Percentiles rank a stretch among this genome's conserved stretches.
Conservation (phyloP, 768 basidiomycete species). For the Tephrocybe sp. region DNA sequence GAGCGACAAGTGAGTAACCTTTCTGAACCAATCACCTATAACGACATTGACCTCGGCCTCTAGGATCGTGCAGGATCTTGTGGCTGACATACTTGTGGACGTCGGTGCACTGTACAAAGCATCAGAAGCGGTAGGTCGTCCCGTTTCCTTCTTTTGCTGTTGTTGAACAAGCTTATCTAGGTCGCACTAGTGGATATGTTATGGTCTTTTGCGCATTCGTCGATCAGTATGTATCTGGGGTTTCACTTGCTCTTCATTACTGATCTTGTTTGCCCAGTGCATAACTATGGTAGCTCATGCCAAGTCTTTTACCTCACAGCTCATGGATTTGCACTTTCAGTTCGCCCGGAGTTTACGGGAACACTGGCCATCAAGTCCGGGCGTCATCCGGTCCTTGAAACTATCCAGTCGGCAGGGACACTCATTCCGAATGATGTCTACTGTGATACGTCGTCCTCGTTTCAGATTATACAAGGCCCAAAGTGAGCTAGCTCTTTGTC, state of each 20-base stretch:
- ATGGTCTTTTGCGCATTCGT: slow-evolving; percentile 81
- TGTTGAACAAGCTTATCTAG: slow-evolving; percentile 33
- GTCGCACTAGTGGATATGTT: slow-evolving; percentile 88
- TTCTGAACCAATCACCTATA: neutral
- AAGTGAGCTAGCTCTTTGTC: slow-evolving; percentile 55
- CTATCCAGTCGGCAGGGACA: slow-evolving; percentile 59
- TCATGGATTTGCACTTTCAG: slow-evolving; percentile 34
- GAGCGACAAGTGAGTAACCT: slow-evolving; percentile 63
- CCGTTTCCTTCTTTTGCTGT: neutral
- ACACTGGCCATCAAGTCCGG: slow-evolving; percentile 88
- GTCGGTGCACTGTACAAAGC: slow-evolving; percentile 85
- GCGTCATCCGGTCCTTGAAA: slow-evolving; percentile 85
- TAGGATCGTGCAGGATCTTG: slow-evolving; percentile 79
- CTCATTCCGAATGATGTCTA: slow-evolving; percentile 91
- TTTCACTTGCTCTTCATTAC: neutral
- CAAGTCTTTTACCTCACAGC: neutral
- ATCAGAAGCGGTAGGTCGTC: slow-evolving; percentile 74
- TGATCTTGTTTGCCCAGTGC: slow-evolving; percentile 38
- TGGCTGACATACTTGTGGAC: slow-evolving; percentile 63
- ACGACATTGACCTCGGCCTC: neutral
- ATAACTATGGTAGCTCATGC: slow-evolving; percentile 39
- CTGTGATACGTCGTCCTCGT: slow-evolving; percentile 77
- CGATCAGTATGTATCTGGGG: slow-evolving; percentile 64
- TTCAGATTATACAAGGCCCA: slow-evolving; percentile 91
- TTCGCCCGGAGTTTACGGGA: slow-evolving; percentile 88